These are phyloP conservation scores for Sechiopsis laciniata DNA, from an alignment of 306 rosid genomes.

Conservation along the genomic window DNA sequence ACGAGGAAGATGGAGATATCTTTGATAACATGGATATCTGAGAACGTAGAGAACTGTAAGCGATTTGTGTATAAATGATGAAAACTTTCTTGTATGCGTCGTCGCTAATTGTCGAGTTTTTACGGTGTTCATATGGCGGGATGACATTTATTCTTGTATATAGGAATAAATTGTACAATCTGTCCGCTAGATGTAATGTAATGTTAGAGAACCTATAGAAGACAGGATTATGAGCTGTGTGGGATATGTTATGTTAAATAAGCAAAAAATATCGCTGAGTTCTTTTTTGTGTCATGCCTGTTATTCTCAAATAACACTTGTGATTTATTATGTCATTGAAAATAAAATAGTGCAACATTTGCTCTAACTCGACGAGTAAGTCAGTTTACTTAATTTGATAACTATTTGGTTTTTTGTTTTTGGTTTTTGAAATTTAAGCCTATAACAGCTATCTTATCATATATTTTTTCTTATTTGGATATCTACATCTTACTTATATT, in stretches of 20 bases:
- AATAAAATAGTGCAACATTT: too few relatives aligned
- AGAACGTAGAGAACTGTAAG: conserved; percentile 18
- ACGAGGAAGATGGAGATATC: conserved; percentile 69
- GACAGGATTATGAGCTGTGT: too few relatives aligned
- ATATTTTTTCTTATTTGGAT: too few relatives aligned
- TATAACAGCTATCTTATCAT: too few relatives aligned
- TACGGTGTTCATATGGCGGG: background rate
- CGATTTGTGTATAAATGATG: conserved; percentile 17
- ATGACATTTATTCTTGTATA: conserved; percentile 11
- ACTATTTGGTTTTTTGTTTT: too few relatives aligned
- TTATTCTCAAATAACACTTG: background rate
- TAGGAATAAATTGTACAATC: conserved; percentile 19
- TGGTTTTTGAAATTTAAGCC: too few relatives aligned
- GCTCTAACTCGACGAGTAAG: too few relatives aligned
- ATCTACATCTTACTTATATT: too few relatives aligned
- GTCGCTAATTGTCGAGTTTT: background rate
- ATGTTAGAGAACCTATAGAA: background rate
- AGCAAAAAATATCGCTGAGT: too few relatives aligned
- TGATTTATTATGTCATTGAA: too few relatives aligned
- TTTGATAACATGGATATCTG: conserved; percentile 85
- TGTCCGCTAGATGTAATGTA: background rate
- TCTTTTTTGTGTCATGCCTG: background rate
- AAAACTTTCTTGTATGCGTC: background rate
- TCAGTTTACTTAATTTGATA: too few relatives aligned
- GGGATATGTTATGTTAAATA: too few relatives aligned